Evolutionary conservation across 2,329 filamentous ascomycete genomes (phyloP), one percentile per base, ranked within the genome.

Genomic region (Penicillium sp.): DNA sequence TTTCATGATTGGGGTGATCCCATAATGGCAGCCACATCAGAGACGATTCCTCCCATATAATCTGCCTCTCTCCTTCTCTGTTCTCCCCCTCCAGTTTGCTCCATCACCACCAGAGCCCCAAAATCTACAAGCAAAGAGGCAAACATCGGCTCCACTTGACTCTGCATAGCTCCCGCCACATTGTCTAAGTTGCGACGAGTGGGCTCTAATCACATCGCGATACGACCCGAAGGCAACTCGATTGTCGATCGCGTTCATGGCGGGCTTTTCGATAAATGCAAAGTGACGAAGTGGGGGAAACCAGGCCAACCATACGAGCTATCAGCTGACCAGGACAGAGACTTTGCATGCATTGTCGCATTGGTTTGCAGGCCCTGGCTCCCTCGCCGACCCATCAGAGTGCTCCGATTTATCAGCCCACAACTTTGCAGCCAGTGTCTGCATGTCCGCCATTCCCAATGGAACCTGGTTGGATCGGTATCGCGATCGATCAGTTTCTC

Each of bases 371-470:
- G 24, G 10, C 14, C 24, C 26, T n/a, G 8, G 34, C 34, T 16
- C 33, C 34, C 16, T 16, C 21, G 28, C n/a, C 36, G 39, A 39
- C 51, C 59, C 54, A 56, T 56, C 54, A 59, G 13, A 34, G 36
- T 21, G 10, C 46, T 5, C 40, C 14, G 10, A 55, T 56, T 56
- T 55, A 49, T 55, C 56, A 59, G 54, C 54, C 16, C 24, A 9
- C 24, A 42, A 14, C 23, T 6, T 47, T 51, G 43, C 48, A 47
- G 21, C 10, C 7, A n/a, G 24, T 16, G 5, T 19, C 34, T 34
- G 46, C 52, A 49, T 14, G 21, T 4, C 31, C 23, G 16, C 26
- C 28, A 45, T 21, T 24, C 13, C 16, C 28, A 29, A 31, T 31
- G 11, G 13, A 31, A 14, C 28, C 37, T 42, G 37, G 19, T 8